A percentile compares a stretch with the other conserved stretches of the same genome.
Evolutionary conservation across 352 stramenopile species (phyloP).

Genomic region (Globisporangium orthogonon): DNA sequence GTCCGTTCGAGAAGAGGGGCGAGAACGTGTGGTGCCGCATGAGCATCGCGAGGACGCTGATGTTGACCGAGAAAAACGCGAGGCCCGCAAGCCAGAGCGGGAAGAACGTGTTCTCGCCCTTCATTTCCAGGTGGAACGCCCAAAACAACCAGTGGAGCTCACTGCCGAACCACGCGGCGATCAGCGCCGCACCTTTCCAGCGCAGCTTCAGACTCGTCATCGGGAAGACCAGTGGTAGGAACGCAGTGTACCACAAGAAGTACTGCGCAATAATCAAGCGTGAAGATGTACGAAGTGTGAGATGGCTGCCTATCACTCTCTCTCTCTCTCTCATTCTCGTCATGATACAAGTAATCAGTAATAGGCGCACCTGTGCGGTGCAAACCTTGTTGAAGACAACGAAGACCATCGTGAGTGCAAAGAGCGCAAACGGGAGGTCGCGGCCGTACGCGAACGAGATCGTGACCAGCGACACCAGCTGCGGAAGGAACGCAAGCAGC

Average conservation of each 20-base stretch:
- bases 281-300: neutral
- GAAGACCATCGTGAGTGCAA: slow-evolving; percentile 98
- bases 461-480: slow-evolving; percentile 69
- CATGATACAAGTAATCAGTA: too few relatives aligned
- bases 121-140: slow-evolving; percentile 89
- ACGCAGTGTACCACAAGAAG: slow-evolving; percentile 97
- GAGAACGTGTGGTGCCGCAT: slow-evolving; percentile 59
- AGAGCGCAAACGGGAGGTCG: slow-evolving; percentile 93
- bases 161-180: slow-evolving; percentile 63
- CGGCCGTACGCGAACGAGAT: slow-evolving; percentile 63
- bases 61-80: slow-evolving; percentile 87
- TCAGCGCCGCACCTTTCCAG: slow-evolving; percentile 61
- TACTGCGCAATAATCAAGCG: slow-evolving; percentile 77
- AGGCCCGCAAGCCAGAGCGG: slow-evolving; percentile 83
- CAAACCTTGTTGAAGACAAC: slow-evolving; percentile 97
- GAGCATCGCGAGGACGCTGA: slow-evolving; percentile 66
- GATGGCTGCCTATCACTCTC: neutral
- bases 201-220: slow-evolving; percentile 49
- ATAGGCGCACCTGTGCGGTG: slow-evolving; percentile 62
- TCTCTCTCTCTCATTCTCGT: neutral
- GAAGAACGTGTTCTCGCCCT: slow-evolving; percentile 87
- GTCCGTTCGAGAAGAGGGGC: slow-evolving; percentile 46
- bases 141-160: slow-evolving; percentile 89
- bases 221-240: slow-evolving; percentile 87
- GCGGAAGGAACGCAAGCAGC: slow-evolving; percentile 78